Conservation (phyloP, 2,329 filamentous ascomycete species). For the Sporothrix brunneoviolacea region DNA sequence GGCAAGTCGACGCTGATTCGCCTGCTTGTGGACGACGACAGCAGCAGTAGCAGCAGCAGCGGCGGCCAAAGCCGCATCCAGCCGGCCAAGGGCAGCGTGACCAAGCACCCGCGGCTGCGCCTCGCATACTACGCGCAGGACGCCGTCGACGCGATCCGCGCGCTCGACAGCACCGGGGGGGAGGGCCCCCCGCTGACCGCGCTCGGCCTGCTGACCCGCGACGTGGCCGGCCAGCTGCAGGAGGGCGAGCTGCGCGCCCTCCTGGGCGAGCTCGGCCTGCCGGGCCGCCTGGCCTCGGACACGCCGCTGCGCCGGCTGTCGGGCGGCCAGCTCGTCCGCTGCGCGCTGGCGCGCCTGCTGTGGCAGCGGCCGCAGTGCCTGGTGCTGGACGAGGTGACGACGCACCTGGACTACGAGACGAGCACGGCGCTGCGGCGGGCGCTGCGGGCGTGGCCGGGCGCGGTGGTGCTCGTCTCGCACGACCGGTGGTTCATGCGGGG, state of each 20-base stretch:
- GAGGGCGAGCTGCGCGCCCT: slow-evolving; percentile 64
- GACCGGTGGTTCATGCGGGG: slow-evolving; percentile 75
- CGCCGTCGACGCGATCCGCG: slow-evolving; percentile 62
- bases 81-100: slow-evolving; percentile 34
- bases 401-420: slow-evolving; percentile 78
- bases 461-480: slow-evolving; percentile 71
- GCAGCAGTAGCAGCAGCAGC: slow-evolving; percentile 45
- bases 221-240: slow-evolving; percentile 44
- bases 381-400: slow-evolving; percentile 75
- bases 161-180: slow-evolving; percentile 38
- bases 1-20: slow-evolving; percentile 76
- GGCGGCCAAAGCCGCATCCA: background rate
- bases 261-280: slow-evolving; percentile 62
- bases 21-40: slow-evolving; percentile 55
- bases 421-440: slow-evolving; percentile 64
- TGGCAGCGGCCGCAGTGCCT: slow-evolving; percentile 64
- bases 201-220: slow-evolving; percentile 53
- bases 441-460: slow-evolving; percentile 62
- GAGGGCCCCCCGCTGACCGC: slow-evolving; percentile 49
- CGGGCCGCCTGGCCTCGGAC: slow-evolving; percentile 64
- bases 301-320: slow-evolving; percentile 67
- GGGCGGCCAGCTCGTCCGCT: slow-evolving; percentile 67
- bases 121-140: slow-evolving; percentile 71
- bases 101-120: slow-evolving; percentile 60
- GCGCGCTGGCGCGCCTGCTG: slow-evolving; percentile 61